Base-by-base conservation (phyloP, 805 yeast genomes). In the Zygotorulaspora danielsina region DNA sequence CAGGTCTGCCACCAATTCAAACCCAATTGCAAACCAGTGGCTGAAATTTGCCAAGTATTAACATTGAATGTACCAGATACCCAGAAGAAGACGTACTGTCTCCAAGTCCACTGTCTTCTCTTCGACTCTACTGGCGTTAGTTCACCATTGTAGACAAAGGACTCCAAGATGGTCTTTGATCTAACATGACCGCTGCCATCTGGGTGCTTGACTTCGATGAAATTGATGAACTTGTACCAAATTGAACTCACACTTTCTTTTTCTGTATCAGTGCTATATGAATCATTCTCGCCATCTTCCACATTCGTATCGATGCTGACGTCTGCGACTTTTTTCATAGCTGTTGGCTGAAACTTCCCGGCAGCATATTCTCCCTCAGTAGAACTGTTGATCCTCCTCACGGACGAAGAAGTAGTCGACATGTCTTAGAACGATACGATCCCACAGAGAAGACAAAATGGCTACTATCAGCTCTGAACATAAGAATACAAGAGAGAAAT, bases 1-100 rank as follows among this genome's bases (percentile, higher is more conserved):
- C 96, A 88, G 3, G 84, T 79, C 57, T 81, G 89, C 94, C 95
- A 88, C 95, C 95, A 87, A 10, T 81, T 75, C 63, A 88, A 66
- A 10, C 94, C 94, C 19, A 80, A 77, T 40, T 72, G 70, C 42
- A 84, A 79, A 52, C 95, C 95, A 0, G 95, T 84, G 3, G 93
- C 81, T 3, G 95, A 94, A 52, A 88, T 87, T 67, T 84, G 88
- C 88, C 93, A 86, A 7, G 96, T 85, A 61, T 85, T 86, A 57
- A 88, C 79, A 64, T 88, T 88, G 67, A 88, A 84, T 5, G 95
- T 79, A 58, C 88, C 96, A 0, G 95, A 84, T 43, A 87, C 66
- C 96, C 96, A 88, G 53, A 86, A 83, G 48, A 75, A 77, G 13
- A 84, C 80, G 59, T 69, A 88, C 57, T 87, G 84, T 61, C 69